Evolutionary conservation across 768 basidiomycete species (phyloP).

Genomic region (Russula emetica): DNA sequence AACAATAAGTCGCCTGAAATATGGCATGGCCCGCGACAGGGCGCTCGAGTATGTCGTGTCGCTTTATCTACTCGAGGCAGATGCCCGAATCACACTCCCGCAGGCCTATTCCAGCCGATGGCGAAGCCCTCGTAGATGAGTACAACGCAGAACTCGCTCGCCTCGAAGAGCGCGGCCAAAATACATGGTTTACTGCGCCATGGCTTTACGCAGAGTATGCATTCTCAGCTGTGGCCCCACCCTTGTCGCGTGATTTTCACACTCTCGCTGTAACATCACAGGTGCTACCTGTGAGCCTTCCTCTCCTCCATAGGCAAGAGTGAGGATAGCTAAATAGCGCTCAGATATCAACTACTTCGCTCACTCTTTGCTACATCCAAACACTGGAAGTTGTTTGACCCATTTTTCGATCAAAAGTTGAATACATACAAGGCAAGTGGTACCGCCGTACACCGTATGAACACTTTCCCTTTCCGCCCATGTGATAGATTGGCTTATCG

Average conservation of each 20-base stretch:
- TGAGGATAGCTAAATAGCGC: background rate
- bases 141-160: constrained; percentile 72
- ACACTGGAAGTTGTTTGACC: constrained; percentile 76
- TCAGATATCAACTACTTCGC: constrained; percentile 81
- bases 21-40: constrained; percentile 80
- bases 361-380: constrained; percentile 62
- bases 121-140: constrained; percentile 58
- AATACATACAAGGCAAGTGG: constrained; percentile 78
- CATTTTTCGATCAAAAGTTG: constrained; percentile 76
- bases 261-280: constrained; percentile 30
- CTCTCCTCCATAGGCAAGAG: background rate
- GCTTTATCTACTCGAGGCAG: background rate
- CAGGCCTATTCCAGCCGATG: constrained; percentile 72
- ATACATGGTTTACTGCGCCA: constrained; percentile 87
- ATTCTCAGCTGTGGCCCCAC: constrained; percentile 14
- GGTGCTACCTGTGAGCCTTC: constrained; percentile 61
- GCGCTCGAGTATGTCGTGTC: constrained; percentile 51
- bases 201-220: constrained; percentile 96
- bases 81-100: constrained; percentile 7
- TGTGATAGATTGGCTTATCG: background rate
- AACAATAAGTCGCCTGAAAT: constrained; percentile 72
- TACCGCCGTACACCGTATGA: constrained; percentile 71
- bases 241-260: constrained; percentile 1
- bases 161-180: constrained; percentile 44
- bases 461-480: constrained; percentile 1